phyloP scores from a whole-genome alignment of 2,329 filamentous ascomycete genomes.

The Sclerotinia nivalis region DNA sequence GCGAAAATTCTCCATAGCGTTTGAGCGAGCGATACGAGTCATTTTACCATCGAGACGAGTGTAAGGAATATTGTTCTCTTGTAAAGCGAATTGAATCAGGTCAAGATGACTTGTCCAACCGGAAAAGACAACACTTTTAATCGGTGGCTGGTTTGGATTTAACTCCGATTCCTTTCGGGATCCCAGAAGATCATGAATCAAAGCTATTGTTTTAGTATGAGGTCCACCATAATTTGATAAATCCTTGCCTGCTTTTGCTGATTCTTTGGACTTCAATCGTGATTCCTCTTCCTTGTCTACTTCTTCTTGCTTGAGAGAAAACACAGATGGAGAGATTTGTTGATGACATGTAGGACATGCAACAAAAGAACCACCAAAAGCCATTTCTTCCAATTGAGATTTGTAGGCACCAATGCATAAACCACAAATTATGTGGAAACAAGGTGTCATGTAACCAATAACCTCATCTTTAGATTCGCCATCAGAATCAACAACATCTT shows the following conservation, averaged over 20 bases:
- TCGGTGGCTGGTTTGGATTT: conserved; percentile 61
- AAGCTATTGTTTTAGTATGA: conserved; percentile 85
- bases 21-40: conserved; percentile 70
- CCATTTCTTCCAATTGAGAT: conserved; percentile 49
- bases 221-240: conserved; percentile 75
- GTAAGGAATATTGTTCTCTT: conserved; percentile 64
- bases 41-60: conserved; percentile 90
- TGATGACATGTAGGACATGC: conserved; percentile 69
- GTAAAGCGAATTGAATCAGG: conserved; percentile 81
- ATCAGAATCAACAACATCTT: conserved; percentile 58
- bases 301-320: conserved; percentile 60
- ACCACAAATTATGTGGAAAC: conserved; percentile 82
- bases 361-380: conserved; percentile 46
- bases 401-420: conserved; percentile 66
- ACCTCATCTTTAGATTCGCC: conserved; percentile 58
- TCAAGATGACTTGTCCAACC: conserved; percentile 96
- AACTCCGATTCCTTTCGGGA: conserved; percentile 63
- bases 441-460: conserved; percentile 79
- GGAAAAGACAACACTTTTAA: conserved; percentile 93
- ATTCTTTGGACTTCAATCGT: conserved; percentile 34
- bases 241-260: conserved; percentile 56
- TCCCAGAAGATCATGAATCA: conserved; percentile 71
- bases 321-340: conserved; percentile 63
- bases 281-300: conserved; percentile 38
- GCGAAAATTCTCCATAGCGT: conserved; percentile 76